Evolutionary conservation across 495 filamentous ascomycete species (phyloP).

Genomic region (Aeminium ludgeri): DNA sequence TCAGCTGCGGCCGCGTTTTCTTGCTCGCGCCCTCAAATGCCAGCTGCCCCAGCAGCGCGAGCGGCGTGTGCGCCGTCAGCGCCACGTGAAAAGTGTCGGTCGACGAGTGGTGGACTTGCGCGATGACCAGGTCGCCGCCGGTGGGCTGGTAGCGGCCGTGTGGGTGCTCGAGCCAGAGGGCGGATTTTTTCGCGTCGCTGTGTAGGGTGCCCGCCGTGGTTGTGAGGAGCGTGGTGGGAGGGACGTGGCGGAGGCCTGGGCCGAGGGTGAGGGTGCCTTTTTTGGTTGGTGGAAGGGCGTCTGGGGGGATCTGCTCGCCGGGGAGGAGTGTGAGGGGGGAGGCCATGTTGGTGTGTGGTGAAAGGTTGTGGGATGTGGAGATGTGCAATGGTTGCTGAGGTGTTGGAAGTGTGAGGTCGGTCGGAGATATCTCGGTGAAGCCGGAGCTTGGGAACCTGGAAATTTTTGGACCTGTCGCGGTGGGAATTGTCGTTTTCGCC

Average conservation of each 20-base stretch:
- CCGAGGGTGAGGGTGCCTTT: slow-evolving; percentile 63
- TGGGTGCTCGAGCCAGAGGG: slow-evolving; percentile 58
- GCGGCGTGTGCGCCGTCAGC: slow-evolving; percentile 51
- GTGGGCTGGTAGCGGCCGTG: slow-evolving; percentile 60
- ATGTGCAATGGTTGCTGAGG: neutral
- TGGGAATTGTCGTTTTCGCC: too few relatives aligned
- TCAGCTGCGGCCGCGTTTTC: slow-evolving; percentile 71
- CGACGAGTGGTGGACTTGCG: slow-evolving; percentile 57
- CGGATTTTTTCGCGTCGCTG: slow-evolving; percentile 60
- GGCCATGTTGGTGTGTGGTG: slow-evolving; percentile 25
- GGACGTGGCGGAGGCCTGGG: slow-evolving; percentile 62
- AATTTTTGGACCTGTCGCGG: neutral
- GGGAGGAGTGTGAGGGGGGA: slow-evolving; percentile 52
- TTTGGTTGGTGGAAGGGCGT: slow-evolving; percentile 41
- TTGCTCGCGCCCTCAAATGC: slow-evolving; percentile 82
- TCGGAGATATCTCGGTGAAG: neutral
- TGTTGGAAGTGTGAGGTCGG: neutral
- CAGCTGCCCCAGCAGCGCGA: slow-evolving; percentile 65
- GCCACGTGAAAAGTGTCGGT: slow-evolving; percentile 60
- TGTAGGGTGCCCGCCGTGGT: slow-evolving; percentile 65
- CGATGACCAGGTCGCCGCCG: slow-evolving; percentile 66
- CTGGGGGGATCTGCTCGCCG: slow-evolving; percentile 52
- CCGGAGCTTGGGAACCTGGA: too few relatives aligned
- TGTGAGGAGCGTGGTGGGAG: slow-evolving; percentile 50
- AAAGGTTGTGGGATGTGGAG: slow-evolving; percentile 1